A percentile compares a stretch with the other conserved stretches of the same genome.
These are phyloP conservation scores for Acer yangbiense DNA, from an alignment of 345 rosid species.

Conservation along the genomic window DNA sequence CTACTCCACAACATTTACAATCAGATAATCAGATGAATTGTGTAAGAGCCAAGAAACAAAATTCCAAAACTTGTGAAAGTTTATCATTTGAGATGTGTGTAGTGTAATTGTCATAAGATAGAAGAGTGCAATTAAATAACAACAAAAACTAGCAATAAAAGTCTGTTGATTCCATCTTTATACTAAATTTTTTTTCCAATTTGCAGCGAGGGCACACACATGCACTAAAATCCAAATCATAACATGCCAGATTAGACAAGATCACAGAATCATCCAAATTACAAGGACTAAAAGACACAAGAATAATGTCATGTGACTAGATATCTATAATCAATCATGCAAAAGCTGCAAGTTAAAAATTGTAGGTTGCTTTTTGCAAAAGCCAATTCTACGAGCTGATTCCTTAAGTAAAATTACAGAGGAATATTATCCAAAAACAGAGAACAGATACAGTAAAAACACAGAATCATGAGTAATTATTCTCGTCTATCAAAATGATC, in stretches of 20 bases:
- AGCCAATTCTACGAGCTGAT: neutral
- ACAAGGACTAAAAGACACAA: conserved; percentile 16
- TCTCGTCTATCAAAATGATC: neutral
- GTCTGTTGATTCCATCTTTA: conserved; percentile 14
- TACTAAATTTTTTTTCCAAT: neutral
- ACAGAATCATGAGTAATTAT: neutral
- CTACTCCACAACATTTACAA: conserved; percentile 28
- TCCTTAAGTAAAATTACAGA: neutral
- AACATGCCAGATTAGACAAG: neutral
- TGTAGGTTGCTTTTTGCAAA: neutral
- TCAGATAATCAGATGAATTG: neutral
- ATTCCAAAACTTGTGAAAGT: conserved; percentile 1
- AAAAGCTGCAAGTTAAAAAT: neutral
- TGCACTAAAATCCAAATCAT: conserved; percentile 12
- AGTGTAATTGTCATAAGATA: neutral
- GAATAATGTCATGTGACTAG: neutral
- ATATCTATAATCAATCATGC: neutral
- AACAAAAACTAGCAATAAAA: neutral
- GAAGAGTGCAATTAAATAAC: neutral
- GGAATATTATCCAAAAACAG: neutral
- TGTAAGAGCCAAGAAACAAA: neutral
- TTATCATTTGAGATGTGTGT: neutral
- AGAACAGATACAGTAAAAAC: neutral
- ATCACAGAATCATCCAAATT: conserved; percentile 7
- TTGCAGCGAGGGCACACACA: neutral